These are phyloP conservation scores for Neodidymelliopsis sp. DNA, from an alignment of 2,329 filamentous ascomycete species.

Conservation along the genomic window DNA sequence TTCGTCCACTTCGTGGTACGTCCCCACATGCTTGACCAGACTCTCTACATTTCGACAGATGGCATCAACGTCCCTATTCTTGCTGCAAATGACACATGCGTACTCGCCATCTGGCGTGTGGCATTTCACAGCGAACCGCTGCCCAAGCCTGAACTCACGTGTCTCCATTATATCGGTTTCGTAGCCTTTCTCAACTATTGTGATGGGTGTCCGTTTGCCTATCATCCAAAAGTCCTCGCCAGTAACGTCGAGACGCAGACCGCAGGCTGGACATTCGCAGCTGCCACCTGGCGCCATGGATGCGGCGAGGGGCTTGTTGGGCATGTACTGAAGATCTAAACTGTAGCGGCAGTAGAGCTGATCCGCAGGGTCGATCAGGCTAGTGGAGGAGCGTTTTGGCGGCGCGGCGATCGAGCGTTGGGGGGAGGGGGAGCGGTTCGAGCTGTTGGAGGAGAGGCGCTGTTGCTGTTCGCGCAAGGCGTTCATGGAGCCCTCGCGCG, in stretches of 20 bases:
- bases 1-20: constrained; percentile 43
- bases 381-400: constrained; percentile 36
- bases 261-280: constrained; percentile 43
- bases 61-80: constrained; percentile 44
- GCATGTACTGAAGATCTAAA: constrained; percentile 42
- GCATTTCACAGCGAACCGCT: constrained; percentile 50
- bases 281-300: constrained; percentile 43
- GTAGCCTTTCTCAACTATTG: constrained; percentile 35
- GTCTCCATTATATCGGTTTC: constrained; percentile 45
- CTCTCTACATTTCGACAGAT: constrained; percentile 45
- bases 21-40: constrained; percentile 48
- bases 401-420: constrained; percentile 28
- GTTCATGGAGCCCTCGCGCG: constrained; percentile 51
- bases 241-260: constrained; percentile 34
- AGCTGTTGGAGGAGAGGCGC: constrained; percentile 32
- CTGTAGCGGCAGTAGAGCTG: constrained; percentile 48
- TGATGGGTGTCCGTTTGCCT: constrained; percentile 42
- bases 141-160: constrained; percentile 46
- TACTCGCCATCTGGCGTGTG: constrained; percentile 47
- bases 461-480: constrained; percentile 48
- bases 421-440: constrained; percentile 27
- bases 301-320: constrained; percentile 39
- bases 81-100: constrained; percentile 47
- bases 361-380: constrained; percentile 25
- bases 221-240: constrained; percentile 50